Conservation (phyloP, 306 rosid genomes). For the Lagenaria siceraria region DNA sequence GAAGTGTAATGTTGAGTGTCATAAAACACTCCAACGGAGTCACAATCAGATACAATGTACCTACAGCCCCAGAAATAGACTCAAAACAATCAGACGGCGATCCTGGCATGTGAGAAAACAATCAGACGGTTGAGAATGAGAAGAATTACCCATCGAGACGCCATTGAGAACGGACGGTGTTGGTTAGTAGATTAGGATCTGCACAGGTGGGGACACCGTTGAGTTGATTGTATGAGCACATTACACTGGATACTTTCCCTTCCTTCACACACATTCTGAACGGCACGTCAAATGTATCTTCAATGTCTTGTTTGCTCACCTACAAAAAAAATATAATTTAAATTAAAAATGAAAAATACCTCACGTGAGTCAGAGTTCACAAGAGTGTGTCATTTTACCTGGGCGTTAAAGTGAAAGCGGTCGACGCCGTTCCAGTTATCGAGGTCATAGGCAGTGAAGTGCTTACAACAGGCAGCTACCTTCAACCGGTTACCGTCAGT, state of each 20-base stretch:
- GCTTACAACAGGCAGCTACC: slow-evolving; percentile 84
- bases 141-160: slow-evolving; percentile 53
- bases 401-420: slow-evolving; percentile 78
- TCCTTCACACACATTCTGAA: slow-evolving; percentile 78
- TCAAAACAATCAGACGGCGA: background rate
- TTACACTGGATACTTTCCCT: slow-evolving; percentile 78
- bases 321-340: background rate
- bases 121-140: background rate
- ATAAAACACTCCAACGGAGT: slow-evolving; percentile 65
- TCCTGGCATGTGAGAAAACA: background rate
- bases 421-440: slow-evolving; percentile 78
- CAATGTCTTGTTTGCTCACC: slow-evolving; percentile 88
- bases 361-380: too few species aligned
- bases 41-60: slow-evolving; percentile 87
- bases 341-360: background rate
- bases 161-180: slow-evolving; percentile 61
- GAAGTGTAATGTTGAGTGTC: slow-evolving; percentile 53
- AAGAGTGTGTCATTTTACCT: slow-evolving; percentile 12
- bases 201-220: slow-evolving; percentile 94
- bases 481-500: slow-evolving; percentile 50
- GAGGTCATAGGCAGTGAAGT: slow-evolving; percentile 24
- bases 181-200: slow-evolving; percentile 68
- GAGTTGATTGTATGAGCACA: slow-evolving; percentile 91
- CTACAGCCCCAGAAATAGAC: slow-evolving; percentile 13
- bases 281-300: slow-evolving; percentile 78